phyloP scores from a whole-genome alignment of 768 basidiomycete genomes.

The Phanerochaete carnosa region DNA sequence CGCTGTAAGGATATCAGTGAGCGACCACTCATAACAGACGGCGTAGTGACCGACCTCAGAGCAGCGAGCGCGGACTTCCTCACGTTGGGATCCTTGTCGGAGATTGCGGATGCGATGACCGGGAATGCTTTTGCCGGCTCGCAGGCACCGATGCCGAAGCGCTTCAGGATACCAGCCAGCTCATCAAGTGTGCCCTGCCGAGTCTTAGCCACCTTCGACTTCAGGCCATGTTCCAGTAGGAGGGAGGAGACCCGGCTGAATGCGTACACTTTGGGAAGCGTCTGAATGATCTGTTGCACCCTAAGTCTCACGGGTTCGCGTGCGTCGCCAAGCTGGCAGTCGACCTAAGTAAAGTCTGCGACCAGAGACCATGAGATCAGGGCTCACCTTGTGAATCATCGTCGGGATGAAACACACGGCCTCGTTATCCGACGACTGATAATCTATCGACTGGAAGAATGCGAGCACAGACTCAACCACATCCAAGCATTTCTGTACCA shows the following conservation, averaged over 20 bases:
- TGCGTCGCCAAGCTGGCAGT: constrained; percentile 81
- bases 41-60: constrained; percentile 54
- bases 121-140: constrained; percentile 82
- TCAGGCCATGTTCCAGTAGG: constrained; percentile 83
- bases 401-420: constrained; percentile 87
- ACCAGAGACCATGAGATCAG: background rate
- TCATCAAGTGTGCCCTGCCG: constrained; percentile 87
- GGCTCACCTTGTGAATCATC: constrained; percentile 76
- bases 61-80: constrained; percentile 82
- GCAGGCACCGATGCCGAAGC: constrained; percentile 78
- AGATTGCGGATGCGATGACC: constrained; percentile 70
- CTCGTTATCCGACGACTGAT: constrained; percentile 83
- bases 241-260: constrained; percentile 90
- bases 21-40: constrained; percentile 10
- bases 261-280: constrained; percentile 85
- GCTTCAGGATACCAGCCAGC: constrained; percentile 69
- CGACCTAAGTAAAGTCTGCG: constrained; percentile 1
- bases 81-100: constrained; percentile 86
- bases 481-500: constrained; percentile 85
- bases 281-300: constrained; percentile 81
- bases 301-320: constrained; percentile 78
- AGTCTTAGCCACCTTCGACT: constrained; percentile 88
- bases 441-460: constrained; percentile 68
- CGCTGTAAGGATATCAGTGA: constrained; percentile 40
- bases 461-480: constrained; percentile 75